Evolutionary conservation across 2,329 filamentous ascomycete genomes (phyloP), one percentile per base, ranked within the genome.

Genomic region (Plectosphaerella cucumerina): DNA sequence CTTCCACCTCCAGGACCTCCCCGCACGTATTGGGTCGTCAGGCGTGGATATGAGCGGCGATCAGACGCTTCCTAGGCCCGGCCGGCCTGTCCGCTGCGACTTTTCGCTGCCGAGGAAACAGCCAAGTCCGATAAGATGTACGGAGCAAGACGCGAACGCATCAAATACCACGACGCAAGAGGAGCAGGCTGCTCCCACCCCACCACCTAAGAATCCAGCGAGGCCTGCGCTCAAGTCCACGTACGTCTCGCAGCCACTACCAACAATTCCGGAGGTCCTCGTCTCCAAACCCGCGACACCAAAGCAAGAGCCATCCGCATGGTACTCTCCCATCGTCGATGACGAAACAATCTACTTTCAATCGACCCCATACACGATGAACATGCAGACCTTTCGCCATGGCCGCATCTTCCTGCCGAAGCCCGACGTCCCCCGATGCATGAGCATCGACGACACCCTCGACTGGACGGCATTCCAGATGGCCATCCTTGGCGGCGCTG

Each of bases 391-490:
- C 2, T 79, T 81, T 58, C 70, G 70, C 8, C 82, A 85, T 55
- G 82, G 81, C 0, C 74, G 73, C 3, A 81, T 85, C 54, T 72
- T 78, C 3, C 64, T 84, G 46, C 60, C 71, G 48, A 76, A 75
- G 57, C 20, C 42, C 12, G 63, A 70, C 3, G 74, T 79, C 47
- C 59, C 73, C 8, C 67, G 59, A 10, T 65, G 68, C 21, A 56
- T 64, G 50, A 70, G 67, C 52, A 65, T 71, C 8, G 79, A 81
- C 47, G 77, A 78, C 45, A 74, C 70, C 9, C 64, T 85, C 4
- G 81, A 86, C 68, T 85, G 81, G 81, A 82, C 77, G 6, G 81
- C 81, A 4, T 85, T 84, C 60, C 82, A 86, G 64, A 83, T 84
- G 74, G 81, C 82, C 15, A 83, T 85, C 47, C 66, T 80, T 0